Base-by-base conservation (phyloP, 202 grass and related monocot genomes). In the Bolboschoenoplectus hybrid region DNA sequence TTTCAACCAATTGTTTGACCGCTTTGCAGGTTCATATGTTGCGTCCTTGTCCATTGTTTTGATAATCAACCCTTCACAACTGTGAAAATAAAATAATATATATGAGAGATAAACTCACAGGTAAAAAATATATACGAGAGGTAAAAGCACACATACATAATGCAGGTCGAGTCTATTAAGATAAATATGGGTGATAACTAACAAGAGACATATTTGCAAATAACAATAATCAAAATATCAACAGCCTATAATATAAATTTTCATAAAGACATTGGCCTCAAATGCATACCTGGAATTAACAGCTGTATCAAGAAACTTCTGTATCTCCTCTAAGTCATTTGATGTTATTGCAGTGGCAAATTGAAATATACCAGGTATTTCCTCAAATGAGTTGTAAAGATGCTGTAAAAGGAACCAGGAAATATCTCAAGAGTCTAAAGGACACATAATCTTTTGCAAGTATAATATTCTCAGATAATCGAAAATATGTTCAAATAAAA, bases 11-110 rank as follows among this genome's bases (percentile, higher is more conserved):
- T 96, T 98, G 76, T 98, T 98, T 79, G 96, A 98, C 68, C 91
- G 89, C 85, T 98, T 96, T 26, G 93, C 92, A 84, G 93, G 96
- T 86, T 98, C 96, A 85, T 98, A 98, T 70, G 96, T 94, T 71
- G 96, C 96, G 73, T 94, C 96, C 64, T 90, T 98, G 87, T 98
- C 96, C 90, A 98, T 63, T 85, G 96, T 98, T 91, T 98, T 98
- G 86, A 98, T 98, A 85, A 98, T 98, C 92, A 98, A 88, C 84
- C 93, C 93, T 94, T 98, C 96, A 88, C 96, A 98, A 89, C 96
- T 98, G 74, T 49, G 88, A 64, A 9, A 71, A 39, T 20, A 85
- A 80, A 43, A 87, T 61, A 73, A 38, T 74, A 80, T 68, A 43
- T 67, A 38, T 8, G 34, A 16, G 12, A 68, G 38, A 68, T 16